These are phyloP conservation scores for Nemania sp. DNA, from an alignment of 2,329 filamentous ascomycete genomes.

Conservation along the genomic window DNA sequence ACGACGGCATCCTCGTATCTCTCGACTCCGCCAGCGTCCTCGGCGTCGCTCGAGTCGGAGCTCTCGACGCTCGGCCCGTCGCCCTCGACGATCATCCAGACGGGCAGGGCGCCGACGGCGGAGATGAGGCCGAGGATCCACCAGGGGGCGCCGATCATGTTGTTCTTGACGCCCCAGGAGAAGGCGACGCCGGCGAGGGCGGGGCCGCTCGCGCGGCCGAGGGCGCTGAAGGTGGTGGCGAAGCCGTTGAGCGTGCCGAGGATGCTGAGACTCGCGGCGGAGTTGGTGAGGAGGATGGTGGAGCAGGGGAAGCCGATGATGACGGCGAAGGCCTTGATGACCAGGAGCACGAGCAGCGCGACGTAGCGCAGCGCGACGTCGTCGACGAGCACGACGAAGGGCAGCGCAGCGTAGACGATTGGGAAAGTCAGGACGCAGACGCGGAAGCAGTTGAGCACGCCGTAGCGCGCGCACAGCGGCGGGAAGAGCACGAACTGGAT, in stretches of 20 bases:
- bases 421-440: constrained; percentile 70
- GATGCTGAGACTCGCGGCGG: constrained; percentile 72
- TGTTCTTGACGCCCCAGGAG: constrained; percentile 72
- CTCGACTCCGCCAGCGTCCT: constrained; percentile 40
- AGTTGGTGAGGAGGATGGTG: constrained; percentile 90
- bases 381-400: constrained; percentile 73
- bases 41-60: constrained; percentile 14
- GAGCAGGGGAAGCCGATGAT: constrained; percentile 89
- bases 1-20: constrained; percentile 36
- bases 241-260: constrained; percentile 91
- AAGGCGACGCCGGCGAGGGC: constrained; percentile 74
- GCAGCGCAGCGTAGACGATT: constrained; percentile 77
- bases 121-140: constrained; percentile 73
- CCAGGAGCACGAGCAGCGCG: constrained; percentile 69
- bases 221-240: constrained; percentile 78
- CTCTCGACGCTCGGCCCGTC: constrained; percentile 61
- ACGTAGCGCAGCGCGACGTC: constrained; percentile 55
- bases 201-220: constrained; percentile 81
- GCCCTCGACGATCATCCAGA: constrained; percentile 75
- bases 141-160: constrained; percentile 80
- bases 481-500: constrained; percentile 90
- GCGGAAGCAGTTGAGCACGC: constrained; percentile 74
- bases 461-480: constrained; percentile 70
- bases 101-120: constrained; percentile 68
- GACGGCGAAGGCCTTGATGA: constrained; percentile 73